Percentiles rank a stretch among this genome's conserved stretches.
These are phyloP conservation scores for Pugionium cornutum DNA, from an alignment of 345 rosid genomes.

Conservation along the genomic window DNA sequence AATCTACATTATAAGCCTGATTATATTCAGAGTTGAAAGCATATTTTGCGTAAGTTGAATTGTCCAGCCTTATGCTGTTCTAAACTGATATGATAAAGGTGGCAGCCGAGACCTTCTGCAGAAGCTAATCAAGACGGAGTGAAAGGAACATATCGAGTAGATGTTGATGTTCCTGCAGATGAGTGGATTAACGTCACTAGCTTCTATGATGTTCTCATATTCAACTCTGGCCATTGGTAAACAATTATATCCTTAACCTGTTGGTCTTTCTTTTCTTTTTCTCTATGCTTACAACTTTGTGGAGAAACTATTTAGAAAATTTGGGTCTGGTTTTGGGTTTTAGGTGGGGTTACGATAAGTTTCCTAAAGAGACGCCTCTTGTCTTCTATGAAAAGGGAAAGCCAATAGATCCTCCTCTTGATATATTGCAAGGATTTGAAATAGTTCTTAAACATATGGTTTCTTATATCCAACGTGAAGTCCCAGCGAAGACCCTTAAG, in stretches of 20 bases:
- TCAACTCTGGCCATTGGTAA: constrained; percentile 97
- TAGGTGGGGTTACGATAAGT: constrained; percentile 96
- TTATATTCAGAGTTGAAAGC: constrained; percentile 13
- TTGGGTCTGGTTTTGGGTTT: constrained; percentile 1
- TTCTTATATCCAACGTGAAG: constrained; percentile 54
- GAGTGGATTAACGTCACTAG: constrained; percentile 70
- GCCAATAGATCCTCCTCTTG: constrained; percentile 73
- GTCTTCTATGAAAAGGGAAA: constrained; percentile 67
- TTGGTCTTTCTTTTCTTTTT: background rate
- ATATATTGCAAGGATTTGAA: constrained; percentile 67
- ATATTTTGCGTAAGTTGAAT: constrained; percentile 11
- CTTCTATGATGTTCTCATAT: constrained; percentile 81
- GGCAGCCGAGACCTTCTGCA: constrained; percentile 59
- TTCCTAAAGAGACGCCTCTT: constrained; percentile 84
- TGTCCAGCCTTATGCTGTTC: constrained; percentile 44
- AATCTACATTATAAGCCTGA: constrained; percentile 8
- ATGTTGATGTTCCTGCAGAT: constrained; percentile 84
- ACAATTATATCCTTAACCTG: background rate
- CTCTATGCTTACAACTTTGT: constrained; percentile 12
- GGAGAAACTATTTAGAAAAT: constrained; percentile 9
- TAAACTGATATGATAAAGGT: constrained; percentile 70
- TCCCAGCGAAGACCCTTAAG: constrained; percentile 67
- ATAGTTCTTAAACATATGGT: constrained; percentile 75
- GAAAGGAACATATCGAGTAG: constrained; percentile 69
- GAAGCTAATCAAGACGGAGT: constrained; percentile 42